Percentiles rank a stretch among this genome's conserved stretches.
These are phyloP conservation scores for Venturia oleaginea DNA, from an alignment of 2,329 filamentous ascomycete genomes.

Conservation along the genomic window DNA sequence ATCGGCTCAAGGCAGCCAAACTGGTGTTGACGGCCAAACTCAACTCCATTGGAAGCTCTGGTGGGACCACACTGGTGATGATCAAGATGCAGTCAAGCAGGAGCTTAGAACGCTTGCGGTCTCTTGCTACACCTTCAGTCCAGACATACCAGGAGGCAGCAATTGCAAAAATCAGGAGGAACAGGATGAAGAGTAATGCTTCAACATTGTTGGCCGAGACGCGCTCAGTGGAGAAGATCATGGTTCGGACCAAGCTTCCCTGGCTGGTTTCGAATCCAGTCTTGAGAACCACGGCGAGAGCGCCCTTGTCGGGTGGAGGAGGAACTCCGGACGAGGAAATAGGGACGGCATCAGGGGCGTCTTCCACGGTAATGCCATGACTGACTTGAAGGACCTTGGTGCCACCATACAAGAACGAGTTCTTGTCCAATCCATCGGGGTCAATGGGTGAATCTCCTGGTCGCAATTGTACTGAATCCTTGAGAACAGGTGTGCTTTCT, in stretches of 20 bases:
- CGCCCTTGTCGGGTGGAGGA: constrained; percentile 83
- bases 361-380: constrained; percentile 71
- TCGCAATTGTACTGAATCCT: constrained; percentile 88
- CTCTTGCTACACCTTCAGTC: constrained; percentile 88
- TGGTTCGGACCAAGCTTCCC: constrained; percentile 92
- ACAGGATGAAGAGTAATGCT: constrained; percentile 93
- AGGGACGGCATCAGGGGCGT: constrained; percentile 47
- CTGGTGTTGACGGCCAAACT: constrained; percentile 96
- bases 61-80: constrained; percentile 95
- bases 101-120: constrained; percentile 94
- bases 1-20: constrained; percentile 86
- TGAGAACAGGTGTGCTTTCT: constrained; percentile 91
- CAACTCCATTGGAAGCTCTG: constrained; percentile 95
- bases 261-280: constrained; percentile 98
- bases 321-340: constrained; percentile 68
- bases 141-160: constrained; percentile 99
- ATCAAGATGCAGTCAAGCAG: constrained; percentile 96
- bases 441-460: constrained; percentile 74
- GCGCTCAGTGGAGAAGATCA: constrained; percentile 98
- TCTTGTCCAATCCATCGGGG: constrained; percentile 88
- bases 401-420: constrained; percentile 89
- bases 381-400: constrained; percentile 96
- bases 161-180: constrained; percentile 90
- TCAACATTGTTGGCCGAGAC: constrained; percentile 98
- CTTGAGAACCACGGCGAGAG: constrained; percentile 89